phyloP scores from a whole-genome alignment of 345 rosid genomes.

The Salix arbutifolia region DNA sequence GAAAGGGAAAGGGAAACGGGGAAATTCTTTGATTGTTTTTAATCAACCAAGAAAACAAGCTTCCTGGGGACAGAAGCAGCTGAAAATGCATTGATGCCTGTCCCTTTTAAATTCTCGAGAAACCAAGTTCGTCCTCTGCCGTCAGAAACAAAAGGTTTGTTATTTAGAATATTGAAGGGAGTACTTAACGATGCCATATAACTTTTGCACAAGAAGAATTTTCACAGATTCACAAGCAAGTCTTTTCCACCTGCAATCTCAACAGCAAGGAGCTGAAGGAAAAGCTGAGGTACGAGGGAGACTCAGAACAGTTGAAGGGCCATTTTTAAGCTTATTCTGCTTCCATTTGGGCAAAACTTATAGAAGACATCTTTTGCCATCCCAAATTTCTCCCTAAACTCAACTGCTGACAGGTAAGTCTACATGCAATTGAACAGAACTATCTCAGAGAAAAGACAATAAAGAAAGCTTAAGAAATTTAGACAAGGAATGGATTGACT shows the following conservation, averaged over 20 bases:
- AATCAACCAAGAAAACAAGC: slow-evolving; percentile 28
- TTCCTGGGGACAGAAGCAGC: slow-evolving; percentile 84
- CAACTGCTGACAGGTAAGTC: slow-evolving; percentile 70
- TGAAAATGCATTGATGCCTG: slow-evolving; percentile 78
- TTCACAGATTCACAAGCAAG: slow-evolving; percentile 28
- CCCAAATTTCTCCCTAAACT: slow-evolving; percentile 87
- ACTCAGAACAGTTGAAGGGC: slow-evolving; percentile 70
- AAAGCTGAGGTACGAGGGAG: slow-evolving; percentile 22
- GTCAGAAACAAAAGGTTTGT: slow-evolving; percentile 7
- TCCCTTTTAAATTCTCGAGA: slow-evolving; percentile 48
- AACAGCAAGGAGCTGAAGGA: slow-evolving; percentile 25
- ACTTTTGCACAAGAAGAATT: slow-evolving; percentile 8
- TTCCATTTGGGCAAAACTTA: slow-evolving; percentile 95
- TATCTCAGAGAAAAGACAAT: not conserved
- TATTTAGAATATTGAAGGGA: slow-evolving; percentile 10
- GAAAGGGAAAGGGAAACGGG: not conserved
- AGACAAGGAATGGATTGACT: not conserved
- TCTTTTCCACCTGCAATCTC: slow-evolving; percentile 37
- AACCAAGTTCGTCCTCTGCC: slow-evolving; percentile 35
- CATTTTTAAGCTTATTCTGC: slow-evolving; percentile 94
- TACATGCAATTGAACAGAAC: slow-evolving; percentile 26
- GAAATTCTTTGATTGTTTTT: slow-evolving; percentile 14
- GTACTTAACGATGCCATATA: not conserved
- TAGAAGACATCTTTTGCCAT: slow-evolving; percentile 74
- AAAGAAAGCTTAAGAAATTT: not conserved